These are phyloP conservation scores for Stereocaulon alpinum DNA, from an alignment of 495 filamentous ascomycete genomes.

Conservation along the genomic window DNA sequence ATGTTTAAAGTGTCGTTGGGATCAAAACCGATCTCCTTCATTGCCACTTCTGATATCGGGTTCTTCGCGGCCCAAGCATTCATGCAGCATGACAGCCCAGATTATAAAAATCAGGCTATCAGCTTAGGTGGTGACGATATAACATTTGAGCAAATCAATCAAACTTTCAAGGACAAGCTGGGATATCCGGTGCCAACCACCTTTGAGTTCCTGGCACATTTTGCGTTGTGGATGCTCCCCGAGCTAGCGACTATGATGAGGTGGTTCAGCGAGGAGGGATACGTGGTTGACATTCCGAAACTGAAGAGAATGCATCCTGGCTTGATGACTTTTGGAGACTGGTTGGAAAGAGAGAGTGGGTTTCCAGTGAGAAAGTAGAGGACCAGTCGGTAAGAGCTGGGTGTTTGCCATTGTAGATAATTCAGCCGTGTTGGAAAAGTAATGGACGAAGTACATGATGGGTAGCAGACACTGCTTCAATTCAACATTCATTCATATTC, in stretches of 20 bases:
- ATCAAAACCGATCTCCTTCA: slow-evolving; percentile 44
- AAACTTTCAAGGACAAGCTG: slow-evolving; percentile 39
- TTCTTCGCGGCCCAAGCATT: slow-evolving; percentile 53
- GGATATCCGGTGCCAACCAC: slow-evolving; percentile 42
- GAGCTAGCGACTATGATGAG: slow-evolving; percentile 52
- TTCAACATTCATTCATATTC: too few species aligned
- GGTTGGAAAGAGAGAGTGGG: slow-evolving; percentile 49
- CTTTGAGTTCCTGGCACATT: slow-evolving; percentile 32
- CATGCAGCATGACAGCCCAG: slow-evolving; percentile 29
- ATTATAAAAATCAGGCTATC: slow-evolving; percentile 36
- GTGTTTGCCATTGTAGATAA: background rate
- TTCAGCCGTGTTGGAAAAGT: too few species aligned
- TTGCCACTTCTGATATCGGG: slow-evolving; percentile 53
- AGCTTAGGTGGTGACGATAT: slow-evolving; percentile 52
- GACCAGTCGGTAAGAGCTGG: background rate
- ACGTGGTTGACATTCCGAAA: slow-evolving; percentile 45
- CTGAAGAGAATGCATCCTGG: slow-evolving; percentile 40
- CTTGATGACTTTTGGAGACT: slow-evolving; percentile 48
- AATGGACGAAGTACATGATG: too few species aligned
- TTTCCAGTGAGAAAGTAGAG: slow-evolving; percentile 20
- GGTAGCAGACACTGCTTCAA: too few species aligned
- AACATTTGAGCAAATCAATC: slow-evolving; percentile 38
- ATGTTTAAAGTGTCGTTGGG: slow-evolving; percentile 38
- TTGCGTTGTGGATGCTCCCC: slow-evolving; percentile 36
- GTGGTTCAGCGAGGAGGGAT: slow-evolving; percentile 55